These are phyloP conservation scores for Pterocarpus santalinus DNA, from an alignment of 306 rosid species.

Conservation along the genomic window DNA sequence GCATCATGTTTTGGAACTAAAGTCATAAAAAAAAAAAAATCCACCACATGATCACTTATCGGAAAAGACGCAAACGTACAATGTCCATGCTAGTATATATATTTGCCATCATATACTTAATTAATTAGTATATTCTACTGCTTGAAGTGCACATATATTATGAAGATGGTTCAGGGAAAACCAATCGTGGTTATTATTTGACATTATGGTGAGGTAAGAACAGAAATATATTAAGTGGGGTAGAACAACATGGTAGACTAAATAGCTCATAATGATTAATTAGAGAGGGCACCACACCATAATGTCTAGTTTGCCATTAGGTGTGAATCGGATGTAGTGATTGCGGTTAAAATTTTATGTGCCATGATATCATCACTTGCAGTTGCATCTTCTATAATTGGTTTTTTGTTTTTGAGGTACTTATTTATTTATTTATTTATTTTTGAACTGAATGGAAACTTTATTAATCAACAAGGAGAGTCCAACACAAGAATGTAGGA, in stretches of 20 bases:
- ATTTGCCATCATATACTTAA: too few species aligned
- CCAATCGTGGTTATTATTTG: background rate
- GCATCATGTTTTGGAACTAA: too few species aligned
- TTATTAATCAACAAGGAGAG: too few species aligned
- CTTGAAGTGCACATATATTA: background rate
- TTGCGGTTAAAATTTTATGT: slow-evolving; percentile 30
- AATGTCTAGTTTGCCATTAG: slow-evolving; percentile 14
- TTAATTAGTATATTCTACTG: background rate
- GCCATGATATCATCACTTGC: slow-evolving; percentile 16
- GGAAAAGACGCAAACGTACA: too few species aligned
- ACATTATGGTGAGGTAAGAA: background rate
- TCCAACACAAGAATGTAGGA: too few species aligned
- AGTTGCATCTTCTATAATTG: background rate
- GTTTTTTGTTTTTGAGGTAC: too few species aligned
- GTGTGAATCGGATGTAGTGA: slow-evolving; percentile 25
- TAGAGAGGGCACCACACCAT: slow-evolving; percentile 11
- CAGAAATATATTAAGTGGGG: background rate
- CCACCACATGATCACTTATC: too few species aligned
- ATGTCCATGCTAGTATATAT: too few species aligned
- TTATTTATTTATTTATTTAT: too few species aligned
- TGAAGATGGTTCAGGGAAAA: background rate
- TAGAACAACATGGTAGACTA: background rate
- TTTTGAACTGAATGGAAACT: too few species aligned
- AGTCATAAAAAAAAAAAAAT: too few species aligned
- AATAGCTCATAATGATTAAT: slow-evolving; percentile 26